A percentile compares a stretch with the other conserved stretches of the same genome.
phyloP scores from a whole-genome alignment of 257 asterid genomes.

The Ballota nigra region DNA sequence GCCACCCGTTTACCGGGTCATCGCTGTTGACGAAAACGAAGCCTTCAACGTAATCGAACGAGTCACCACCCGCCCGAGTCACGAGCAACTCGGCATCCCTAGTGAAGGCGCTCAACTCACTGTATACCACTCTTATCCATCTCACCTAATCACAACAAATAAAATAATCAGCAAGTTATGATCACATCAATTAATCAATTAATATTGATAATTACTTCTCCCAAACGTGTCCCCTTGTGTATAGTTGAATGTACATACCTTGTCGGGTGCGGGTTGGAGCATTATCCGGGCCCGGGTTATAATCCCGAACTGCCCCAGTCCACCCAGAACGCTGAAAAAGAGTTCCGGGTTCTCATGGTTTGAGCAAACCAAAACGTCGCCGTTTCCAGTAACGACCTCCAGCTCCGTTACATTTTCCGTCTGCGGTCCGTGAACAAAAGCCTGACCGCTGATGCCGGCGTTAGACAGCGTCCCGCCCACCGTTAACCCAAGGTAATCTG shows the following conservation, averaged over 20 bases:
- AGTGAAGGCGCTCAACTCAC: slow-evolving; percentile 73
- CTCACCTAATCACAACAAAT: slow-evolving; percentile 56
- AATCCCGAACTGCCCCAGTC: slow-evolving; percentile 91
- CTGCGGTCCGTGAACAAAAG: slow-evolving; percentile 71
- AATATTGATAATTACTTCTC: background rate
- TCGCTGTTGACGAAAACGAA: slow-evolving; percentile 72
- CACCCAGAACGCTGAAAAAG: slow-evolving; percentile 80
- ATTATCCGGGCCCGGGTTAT: slow-evolving; percentile 76
- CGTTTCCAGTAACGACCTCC: slow-evolving; percentile 93
- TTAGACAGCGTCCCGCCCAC: slow-evolving; percentile 93
- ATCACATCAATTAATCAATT: background rate
- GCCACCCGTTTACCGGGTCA: slow-evolving; percentile 86
- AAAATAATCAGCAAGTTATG: background rate
- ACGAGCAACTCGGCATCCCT: slow-evolving; percentile 76
- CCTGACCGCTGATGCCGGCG: slow-evolving; percentile 96
- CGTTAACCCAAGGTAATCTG: slow-evolving; percentile 81
- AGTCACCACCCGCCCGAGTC: slow-evolving; percentile 37
- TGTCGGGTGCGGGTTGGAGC: slow-evolving; percentile 84
- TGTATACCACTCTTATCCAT: slow-evolving; percentile 89
- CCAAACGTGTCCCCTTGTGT: background rate
- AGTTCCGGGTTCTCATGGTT: slow-evolving; percentile 47
- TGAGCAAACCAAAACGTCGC: slow-evolving; percentile 69
- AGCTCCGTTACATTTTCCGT: slow-evolving; percentile 83
- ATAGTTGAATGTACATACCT: slow-evolving; percentile 37
- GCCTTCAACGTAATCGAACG: slow-evolving; percentile 89